Conservation (phyloP, 805 yeast species). For the Pichia californica region DNA sequence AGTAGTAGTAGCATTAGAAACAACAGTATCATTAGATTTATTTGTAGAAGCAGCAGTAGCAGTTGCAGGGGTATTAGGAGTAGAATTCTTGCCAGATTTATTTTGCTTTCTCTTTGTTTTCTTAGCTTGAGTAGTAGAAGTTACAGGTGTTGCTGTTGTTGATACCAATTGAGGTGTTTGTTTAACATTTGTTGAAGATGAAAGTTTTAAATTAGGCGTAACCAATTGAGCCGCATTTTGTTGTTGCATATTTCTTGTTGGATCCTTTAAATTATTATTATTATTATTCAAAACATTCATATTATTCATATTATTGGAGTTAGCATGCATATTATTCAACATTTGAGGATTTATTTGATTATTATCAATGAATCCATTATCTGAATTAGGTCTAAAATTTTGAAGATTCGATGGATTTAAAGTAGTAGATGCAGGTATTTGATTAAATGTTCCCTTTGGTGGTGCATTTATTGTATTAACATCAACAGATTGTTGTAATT, state of each 20-base stretch:
- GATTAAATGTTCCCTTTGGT: constrained; percentile 16
- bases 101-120: constrained; percentile 4
- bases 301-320: background rate
- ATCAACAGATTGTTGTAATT: constrained; percentile 19
- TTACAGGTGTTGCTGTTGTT: background rate
- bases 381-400: background rate
- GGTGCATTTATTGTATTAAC: constrained; percentile 8
- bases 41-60: constrained; percentile 10
- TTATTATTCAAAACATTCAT: background rate
- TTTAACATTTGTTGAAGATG: background rate
- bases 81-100: background rate
- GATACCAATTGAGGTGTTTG: no score
- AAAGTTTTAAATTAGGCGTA: no score
- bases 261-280: background rate
- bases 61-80: constrained; percentile 8
- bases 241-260: background rate
- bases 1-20: background rate
- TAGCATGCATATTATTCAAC: background rate
- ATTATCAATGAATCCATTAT: background rate
- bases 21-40: background rate
- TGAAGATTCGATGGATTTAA: constrained; percentile 13
- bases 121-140: background rate
- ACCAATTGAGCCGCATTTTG: background rate
- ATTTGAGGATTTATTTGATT: background rate
- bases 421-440: constrained; percentile 5